Evolutionary conservation across 768 basidiomycete species (phyloP), one percentile per base, ranked within the genome.

Genomic region (Naganishia kalamii): DNA sequence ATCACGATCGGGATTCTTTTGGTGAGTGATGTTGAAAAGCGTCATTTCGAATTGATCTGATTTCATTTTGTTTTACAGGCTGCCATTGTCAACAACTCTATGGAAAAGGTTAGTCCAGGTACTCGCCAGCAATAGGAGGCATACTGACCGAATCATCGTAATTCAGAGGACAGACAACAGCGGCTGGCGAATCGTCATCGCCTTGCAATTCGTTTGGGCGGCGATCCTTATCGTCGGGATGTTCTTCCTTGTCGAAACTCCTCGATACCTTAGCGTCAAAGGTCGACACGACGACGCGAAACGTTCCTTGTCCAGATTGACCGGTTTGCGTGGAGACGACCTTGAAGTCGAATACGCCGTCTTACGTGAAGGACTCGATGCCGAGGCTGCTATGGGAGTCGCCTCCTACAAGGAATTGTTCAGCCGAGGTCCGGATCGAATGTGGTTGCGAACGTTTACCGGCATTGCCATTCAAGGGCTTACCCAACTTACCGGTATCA

Each of bases 71-170:
- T 66, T 52, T 27, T 47, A 0, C 62, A 87, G 88, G 15, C 81
- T 88, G 54, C 87, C 88, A 80, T 66, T 88, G 72, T 85, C 85
- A 87, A 85, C 76, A 88, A 47, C 87, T 88, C 65, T 88, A 88
- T 68, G 78, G 88, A 15, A 77, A 89, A 23, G 87, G 89, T 70
- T 81, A 87, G 27, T 87, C 84, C 0, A 85, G 84, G 0, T 86
- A 88, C 70, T 68, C 65, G 69, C 48, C 12, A 29, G 10, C 12
- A 23, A 10, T n/a, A 40, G 33, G 23, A 32, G 19, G 13, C 10
- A 25, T 41, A 35, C 48, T 66, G 4, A 48, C 6, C n/a, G 15
- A 7, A 10, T 19, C 40, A 41, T 41, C 19, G n/a, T n/a, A n/a
- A n/a, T 41, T 10, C 6, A 48, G 13, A 75, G 88, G 65, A 68